A percentile compares a stretch with the other conserved stretches of the same genome.
phyloP scores from a whole-genome alignment of 371 early-diverging fungal species.

The Mucor velutinosus region DNA sequence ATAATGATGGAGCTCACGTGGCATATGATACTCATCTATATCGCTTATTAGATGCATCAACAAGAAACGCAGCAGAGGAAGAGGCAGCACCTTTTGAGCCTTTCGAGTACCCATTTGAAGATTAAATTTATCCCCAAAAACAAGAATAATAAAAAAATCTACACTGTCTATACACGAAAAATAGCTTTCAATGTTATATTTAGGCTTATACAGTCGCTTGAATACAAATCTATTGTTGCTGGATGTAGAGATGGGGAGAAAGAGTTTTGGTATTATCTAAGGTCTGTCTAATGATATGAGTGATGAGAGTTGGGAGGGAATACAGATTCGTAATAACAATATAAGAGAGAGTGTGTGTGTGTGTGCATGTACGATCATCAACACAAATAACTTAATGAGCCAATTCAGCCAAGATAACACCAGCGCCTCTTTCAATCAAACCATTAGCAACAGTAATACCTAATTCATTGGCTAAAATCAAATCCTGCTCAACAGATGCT shows the following conservation, averaged over 20 bases:
- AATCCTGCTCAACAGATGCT: constrained; percentile 29
- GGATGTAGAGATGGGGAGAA: too few relatives aligned
- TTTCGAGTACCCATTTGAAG: constrained; percentile 83
- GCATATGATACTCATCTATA: not conserved
- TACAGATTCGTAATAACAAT: too few relatives aligned
- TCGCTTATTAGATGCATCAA: constrained; percentile 24
- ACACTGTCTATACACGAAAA: not conserved
- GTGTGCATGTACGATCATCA: too few relatives aligned
- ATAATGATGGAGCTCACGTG: too few relatives aligned
- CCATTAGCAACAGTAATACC: constrained; percentile 33
- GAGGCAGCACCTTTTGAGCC: constrained; percentile 85
- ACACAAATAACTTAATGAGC: constrained; percentile 9
- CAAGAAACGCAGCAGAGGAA: constrained; percentile 54
- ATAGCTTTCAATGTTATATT: too few relatives aligned
- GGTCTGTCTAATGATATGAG: too few relatives aligned
- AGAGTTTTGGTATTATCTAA: too few relatives aligned
- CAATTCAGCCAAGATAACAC: constrained; percentile 31
- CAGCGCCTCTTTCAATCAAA: constrained; percentile 34
- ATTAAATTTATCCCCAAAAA: constrained; percentile 29
- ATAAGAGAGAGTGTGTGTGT: too few relatives aligned
- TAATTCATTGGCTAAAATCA: constrained; percentile 21
- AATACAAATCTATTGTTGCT: too few relatives aligned
- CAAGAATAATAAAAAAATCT: not conserved
- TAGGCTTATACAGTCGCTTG: too few relatives aligned
- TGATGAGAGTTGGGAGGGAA: too few relatives aligned